phyloP scores from a whole-genome alignment of 164 flowering plant genomes.

The Warburgia ugandensis region DNA sequence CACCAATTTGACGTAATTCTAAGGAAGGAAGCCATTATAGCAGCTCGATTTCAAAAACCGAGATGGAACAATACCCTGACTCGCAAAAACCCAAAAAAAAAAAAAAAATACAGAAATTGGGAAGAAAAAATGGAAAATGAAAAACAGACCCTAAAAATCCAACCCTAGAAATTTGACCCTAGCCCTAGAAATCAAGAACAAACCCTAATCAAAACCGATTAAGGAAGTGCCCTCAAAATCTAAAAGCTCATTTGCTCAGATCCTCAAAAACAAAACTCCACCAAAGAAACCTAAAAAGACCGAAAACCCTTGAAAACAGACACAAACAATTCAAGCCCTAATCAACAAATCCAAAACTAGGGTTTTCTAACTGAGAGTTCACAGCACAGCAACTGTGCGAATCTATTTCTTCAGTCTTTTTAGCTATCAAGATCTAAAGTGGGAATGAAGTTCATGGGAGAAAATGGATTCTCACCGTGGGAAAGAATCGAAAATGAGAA shows the following conservation, averaged over 20 bases:
- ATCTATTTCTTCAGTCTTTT: too few species aligned
- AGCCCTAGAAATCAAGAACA: constrained; percentile 18
- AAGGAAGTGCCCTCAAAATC: constrained; percentile 13
- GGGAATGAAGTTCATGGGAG: too few species aligned
- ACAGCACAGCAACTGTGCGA: too few species aligned
- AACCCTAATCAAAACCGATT: constrained; percentile 9
- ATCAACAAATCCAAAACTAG: too few species aligned
- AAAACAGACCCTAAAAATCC: not conserved
- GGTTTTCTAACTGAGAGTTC: too few species aligned
- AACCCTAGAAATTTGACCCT: too few species aligned
- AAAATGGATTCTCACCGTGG: constrained; percentile 21
- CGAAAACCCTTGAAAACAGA: too few species aligned
- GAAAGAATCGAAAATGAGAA: constrained; percentile 12
- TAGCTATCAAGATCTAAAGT: too few species aligned
- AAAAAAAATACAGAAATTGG: too few species aligned
- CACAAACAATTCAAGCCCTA: too few species aligned
- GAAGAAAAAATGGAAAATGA: too few species aligned
- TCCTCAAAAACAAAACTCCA: not conserved
- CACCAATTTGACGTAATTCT: not conserved
- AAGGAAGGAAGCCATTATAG: not conserved
- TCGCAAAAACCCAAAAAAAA: not conserved
- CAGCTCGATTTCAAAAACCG: not conserved
- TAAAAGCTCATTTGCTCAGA: constrained; percentile 6
- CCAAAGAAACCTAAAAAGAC: too few species aligned
- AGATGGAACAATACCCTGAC: not conserved